phyloP scores from a whole-genome alignment of 1,284 basidiomycete species.

The Termitomyces sp. region DNA sequence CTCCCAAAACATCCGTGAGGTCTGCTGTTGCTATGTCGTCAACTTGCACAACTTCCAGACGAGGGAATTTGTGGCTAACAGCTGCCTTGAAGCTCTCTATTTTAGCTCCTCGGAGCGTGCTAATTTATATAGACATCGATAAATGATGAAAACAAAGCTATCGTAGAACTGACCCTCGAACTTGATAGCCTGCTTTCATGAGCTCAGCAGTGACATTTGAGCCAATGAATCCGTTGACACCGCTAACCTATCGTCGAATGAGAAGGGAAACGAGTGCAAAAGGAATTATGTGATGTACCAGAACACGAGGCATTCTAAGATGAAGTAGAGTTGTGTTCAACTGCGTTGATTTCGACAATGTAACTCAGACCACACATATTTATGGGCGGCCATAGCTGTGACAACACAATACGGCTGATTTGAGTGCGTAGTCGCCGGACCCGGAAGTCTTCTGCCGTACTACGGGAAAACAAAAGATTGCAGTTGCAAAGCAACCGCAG shows the following conservation, averaged over 20 bases:
- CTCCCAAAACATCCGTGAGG: constrained; percentile 11
- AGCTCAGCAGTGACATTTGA: constrained; percentile 12
- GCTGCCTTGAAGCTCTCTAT: constrained; percentile 6
- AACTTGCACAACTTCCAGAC: constrained; percentile 14
- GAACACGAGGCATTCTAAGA: background rate
- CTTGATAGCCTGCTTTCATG: constrained; percentile 13
- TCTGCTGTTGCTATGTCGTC: constrained; percentile 13
- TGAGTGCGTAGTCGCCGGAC: background rate
- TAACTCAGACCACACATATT: background rate
- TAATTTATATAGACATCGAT: background rate
- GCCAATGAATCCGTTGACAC: constrained; percentile 16
- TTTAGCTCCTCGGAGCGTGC: constrained; percentile 14
- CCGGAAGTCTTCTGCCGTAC: background rate
- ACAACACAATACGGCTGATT: background rate
- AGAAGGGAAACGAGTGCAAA: background rate
- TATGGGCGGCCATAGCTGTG: background rate
- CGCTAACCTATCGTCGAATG: constrained; percentile 11
- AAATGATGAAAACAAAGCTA: background rate
- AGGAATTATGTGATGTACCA: background rate
- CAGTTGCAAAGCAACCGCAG: background rate
- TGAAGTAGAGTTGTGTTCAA: background rate
- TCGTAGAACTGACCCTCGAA: constrained; percentile 9
- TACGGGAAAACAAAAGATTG: background rate
- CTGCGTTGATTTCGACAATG: too few species aligned
- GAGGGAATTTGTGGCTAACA: constrained; percentile 10